phyloP scores from a whole-genome alignment of 768 basidiomycete genomes.

The Calocybe cyanea region DNA sequence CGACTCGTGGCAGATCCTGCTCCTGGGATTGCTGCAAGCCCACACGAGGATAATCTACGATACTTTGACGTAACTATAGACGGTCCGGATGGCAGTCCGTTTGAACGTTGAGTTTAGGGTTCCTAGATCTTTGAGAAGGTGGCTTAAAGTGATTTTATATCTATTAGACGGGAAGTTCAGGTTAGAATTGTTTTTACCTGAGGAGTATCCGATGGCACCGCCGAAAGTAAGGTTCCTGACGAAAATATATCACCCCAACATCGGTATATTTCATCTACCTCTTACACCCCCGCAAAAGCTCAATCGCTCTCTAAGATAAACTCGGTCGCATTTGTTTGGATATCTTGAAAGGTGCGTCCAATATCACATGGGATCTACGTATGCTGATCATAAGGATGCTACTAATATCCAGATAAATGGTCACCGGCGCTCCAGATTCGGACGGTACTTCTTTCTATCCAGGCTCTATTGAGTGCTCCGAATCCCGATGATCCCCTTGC shows the following conservation, averaged over 20 bases:
- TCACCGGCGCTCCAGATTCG: constrained; percentile 98
- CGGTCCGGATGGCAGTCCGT: constrained; percentile 93
- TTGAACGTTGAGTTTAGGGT: constrained; percentile 55
- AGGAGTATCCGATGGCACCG: constrained; percentile 99
- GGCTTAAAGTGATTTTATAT: neutral
- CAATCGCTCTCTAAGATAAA: constrained; percentile 64
- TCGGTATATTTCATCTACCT: constrained; percentile 58
- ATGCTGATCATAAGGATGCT: constrained; percentile 1
- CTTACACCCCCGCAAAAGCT: neutral
- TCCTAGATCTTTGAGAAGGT: constrained; percentile 1
- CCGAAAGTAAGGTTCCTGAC: constrained; percentile 98
- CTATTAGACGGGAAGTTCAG: constrained; percentile 82
- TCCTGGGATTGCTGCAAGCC: constrained; percentile 91
- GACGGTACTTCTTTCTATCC: constrained; percentile 93
- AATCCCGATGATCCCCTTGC: constrained; percentile 97
- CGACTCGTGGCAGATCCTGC: constrained; percentile 94
- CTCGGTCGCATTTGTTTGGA: constrained; percentile 98
- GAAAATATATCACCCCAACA: constrained; percentile 99
- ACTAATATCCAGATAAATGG: constrained; percentile 85
- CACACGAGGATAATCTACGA: constrained; percentile 95
- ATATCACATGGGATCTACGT: neutral
- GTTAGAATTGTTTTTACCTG: constrained; percentile 96
- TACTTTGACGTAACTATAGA: constrained; percentile 99
- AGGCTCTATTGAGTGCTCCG: constrained; percentile 93
- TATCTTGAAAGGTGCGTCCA: constrained; percentile 82